phyloP scores from a whole-genome alignment of 352 stramenopile genomes.

The Globisporangium echinulatum region DNA sequence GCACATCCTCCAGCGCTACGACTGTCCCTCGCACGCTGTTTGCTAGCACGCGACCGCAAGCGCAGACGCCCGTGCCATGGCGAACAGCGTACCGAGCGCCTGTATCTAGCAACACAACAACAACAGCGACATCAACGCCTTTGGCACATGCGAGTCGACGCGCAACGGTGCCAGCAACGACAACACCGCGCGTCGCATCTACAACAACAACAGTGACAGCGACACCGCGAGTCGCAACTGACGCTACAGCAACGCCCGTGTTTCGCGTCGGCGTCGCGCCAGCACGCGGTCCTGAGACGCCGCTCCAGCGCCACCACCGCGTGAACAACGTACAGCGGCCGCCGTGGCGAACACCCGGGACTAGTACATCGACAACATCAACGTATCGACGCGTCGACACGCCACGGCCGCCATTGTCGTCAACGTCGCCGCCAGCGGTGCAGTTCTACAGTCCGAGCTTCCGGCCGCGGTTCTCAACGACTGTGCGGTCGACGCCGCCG shows the following conservation, averaged over 20 bases:
- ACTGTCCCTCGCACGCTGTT: too few relatives aligned
- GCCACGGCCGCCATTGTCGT: too few relatives aligned
- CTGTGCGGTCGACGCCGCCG: slow-evolving; percentile 1
- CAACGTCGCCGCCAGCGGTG: neutral
- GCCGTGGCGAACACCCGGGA: neutral
- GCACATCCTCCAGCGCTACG: too few relatives aligned
- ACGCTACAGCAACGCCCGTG: too few relatives aligned
- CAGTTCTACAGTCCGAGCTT: slow-evolving; percentile 5
- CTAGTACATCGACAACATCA: too few relatives aligned
- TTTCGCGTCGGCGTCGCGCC: slow-evolving; percentile 1
- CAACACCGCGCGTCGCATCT: neutral
- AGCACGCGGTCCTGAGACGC: neutral
- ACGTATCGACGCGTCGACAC: too few relatives aligned
- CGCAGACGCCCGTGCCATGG: too few relatives aligned
- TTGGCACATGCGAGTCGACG: neutral
- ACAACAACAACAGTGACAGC: neutral
- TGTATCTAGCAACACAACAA: too few relatives aligned
- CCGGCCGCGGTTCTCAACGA: neutral
- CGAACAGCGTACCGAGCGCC: too few relatives aligned
- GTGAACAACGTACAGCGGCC: neutral
- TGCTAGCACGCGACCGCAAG: too few relatives aligned
- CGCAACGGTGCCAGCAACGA: too few relatives aligned
- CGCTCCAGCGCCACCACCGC: slow-evolving; percentile 1
- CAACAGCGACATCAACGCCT: neutral
- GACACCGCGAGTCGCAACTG: too few relatives aligned